These are phyloP conservation scores for Fusarium circinatum DNA, from an alignment of 2,329 filamentous ascomycete species.

Conservation along the genomic window DNA sequence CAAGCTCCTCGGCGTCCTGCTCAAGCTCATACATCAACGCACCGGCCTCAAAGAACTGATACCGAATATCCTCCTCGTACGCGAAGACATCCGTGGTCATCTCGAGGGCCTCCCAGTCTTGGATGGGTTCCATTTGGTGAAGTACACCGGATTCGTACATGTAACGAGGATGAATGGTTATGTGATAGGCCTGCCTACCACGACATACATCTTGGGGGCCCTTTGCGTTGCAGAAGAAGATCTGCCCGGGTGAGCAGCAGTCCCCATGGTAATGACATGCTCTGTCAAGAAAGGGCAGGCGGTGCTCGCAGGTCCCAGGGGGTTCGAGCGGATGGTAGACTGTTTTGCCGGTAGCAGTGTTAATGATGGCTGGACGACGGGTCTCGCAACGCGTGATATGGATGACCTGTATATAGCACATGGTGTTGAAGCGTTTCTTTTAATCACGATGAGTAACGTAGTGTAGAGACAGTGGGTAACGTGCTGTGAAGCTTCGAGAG, in stretches of 20 bases:
- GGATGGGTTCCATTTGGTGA: background rate
- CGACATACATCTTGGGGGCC: background rate
- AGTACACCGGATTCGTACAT: background rate
- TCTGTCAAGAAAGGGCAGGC: background rate
- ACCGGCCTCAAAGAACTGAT: conserved; percentile 18
- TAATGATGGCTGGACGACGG: conserved; percentile 22
- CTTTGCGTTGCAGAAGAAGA: background rate
- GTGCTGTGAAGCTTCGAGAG: background rate
- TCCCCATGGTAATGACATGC: conserved; percentile 6
- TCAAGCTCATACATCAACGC: background rate
- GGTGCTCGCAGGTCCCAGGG: conserved; percentile 5
- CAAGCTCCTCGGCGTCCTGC: background rate
- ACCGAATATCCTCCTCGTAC: conserved; percentile 15
- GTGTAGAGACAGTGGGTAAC: background rate
- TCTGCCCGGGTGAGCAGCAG: background rate
- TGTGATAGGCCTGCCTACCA: conserved; percentile 20
- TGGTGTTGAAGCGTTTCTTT: background rate
- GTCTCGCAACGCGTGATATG: conserved; percentile 28
- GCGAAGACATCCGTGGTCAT: background rate
- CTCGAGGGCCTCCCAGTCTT: background rate
- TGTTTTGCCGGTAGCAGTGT: background rate
- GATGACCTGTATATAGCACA: conserved; percentile 20
- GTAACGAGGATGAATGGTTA: background rate
- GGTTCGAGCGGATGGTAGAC: conserved; percentile 26
- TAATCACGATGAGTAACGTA: background rate